Conservation (phyloP, 176 grass and related monocot species). For the Ensete ventricosum region DNA sequence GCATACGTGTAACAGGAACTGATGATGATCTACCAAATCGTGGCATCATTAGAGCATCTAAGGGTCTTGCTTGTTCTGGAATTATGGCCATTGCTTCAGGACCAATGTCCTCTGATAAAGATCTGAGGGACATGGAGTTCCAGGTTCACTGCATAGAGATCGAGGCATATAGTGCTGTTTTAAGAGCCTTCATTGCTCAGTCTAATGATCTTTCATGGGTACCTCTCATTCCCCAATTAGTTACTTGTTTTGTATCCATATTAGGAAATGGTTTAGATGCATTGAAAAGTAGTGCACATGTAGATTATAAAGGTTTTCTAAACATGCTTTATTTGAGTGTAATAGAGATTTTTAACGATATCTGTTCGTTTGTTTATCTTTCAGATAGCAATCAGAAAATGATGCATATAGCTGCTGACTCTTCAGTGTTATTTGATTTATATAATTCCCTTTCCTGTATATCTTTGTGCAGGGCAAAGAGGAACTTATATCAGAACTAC, state of each 20-base stretch:
- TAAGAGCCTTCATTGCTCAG: slow-evolving; percentile 58
- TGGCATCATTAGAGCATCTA: neutral
- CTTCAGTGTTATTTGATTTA: no score
- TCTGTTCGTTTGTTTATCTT: slow-evolving; percentile 14
- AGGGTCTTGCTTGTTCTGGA: slow-evolving; percentile 1
- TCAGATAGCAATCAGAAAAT: neutral
- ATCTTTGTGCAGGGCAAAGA: slow-evolving; percentile 34
- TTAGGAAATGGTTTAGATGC: slow-evolving; percentile 1
- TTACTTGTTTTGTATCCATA: slow-evolving; percentile 2
- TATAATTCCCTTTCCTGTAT: neutral
- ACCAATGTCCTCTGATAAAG: slow-evolving; percentile 2
- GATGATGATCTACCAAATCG: neutral
- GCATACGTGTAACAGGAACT: neutral
- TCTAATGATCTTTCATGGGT: slow-evolving; percentile 51
- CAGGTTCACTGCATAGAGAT: slow-evolving; percentile 55
- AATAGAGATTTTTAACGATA: slow-evolving; percentile 1
- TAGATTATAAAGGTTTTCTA: neutral
- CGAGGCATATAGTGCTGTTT: slow-evolving; percentile 50
- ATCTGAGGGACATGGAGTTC: slow-evolving; percentile 31
- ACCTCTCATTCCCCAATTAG: slow-evolving; percentile 4
- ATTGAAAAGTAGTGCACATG: neutral
- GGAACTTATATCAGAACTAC: slow-evolving; percentile 47
- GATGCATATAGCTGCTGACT: no score
- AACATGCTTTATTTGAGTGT: neutral
- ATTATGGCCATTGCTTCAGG: neutral